These are phyloP conservation scores for Penicillium daleae DNA, from an alignment of 495 filamentous ascomycete genomes.

Conservation along the genomic window DNA sequence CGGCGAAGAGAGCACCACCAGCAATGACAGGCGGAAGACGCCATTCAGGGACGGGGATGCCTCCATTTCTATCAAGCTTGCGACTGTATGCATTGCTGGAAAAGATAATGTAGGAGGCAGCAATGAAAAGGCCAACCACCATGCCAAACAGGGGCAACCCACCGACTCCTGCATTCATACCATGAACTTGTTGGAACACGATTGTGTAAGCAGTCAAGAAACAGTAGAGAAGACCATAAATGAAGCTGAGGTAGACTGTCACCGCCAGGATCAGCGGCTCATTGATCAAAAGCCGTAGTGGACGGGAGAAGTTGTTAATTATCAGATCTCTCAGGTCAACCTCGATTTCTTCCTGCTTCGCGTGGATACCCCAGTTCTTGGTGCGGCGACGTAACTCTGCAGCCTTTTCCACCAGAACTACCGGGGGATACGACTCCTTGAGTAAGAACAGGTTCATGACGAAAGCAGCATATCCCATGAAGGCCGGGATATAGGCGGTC, in stretches of 20 bases:
- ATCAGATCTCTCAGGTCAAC: conserved; percentile 71
- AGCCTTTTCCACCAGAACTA: conserved; percentile 79
- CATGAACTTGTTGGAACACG: conserved; percentile 45
- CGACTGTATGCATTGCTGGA: conserved; percentile 42
- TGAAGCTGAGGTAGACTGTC: conserved; percentile 40
- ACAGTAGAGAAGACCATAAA: conserved; percentile 49
- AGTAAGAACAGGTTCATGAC: conserved; percentile 73
- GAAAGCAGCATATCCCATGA: conserved; percentile 81
- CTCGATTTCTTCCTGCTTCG: conserved; percentile 92
- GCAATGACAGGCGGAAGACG: conserved; percentile 78
- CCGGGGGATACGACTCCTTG: conserved; percentile 82
- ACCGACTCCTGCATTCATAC: conserved; percentile 42
- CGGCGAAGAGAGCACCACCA: conserved; percentile 73
- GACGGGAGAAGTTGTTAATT: conserved; percentile 40
- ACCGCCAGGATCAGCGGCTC: conserved; percentile 37
- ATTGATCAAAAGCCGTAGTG: conserved; percentile 31
- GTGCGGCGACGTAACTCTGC: conserved; percentile 78
- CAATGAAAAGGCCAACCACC: conserved; percentile 47
- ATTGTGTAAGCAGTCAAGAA: conserved; percentile 51
- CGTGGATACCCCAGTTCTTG: conserved; percentile 92
- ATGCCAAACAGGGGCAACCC: conserved; percentile 49
- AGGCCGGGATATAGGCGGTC: conserved; percentile 74
- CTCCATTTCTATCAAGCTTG: conserved; percentile 73
- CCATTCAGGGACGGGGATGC: conserved; percentile 82
- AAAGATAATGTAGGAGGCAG: conserved; percentile 36